A percentile compares a stretch with the other conserved stretches of the same genome.
These are phyloP conservation scores for Pseudocercospora crystallina DNA, from an alignment of 2,329 filamentous ascomycete genomes.

Conservation along the genomic window DNA sequence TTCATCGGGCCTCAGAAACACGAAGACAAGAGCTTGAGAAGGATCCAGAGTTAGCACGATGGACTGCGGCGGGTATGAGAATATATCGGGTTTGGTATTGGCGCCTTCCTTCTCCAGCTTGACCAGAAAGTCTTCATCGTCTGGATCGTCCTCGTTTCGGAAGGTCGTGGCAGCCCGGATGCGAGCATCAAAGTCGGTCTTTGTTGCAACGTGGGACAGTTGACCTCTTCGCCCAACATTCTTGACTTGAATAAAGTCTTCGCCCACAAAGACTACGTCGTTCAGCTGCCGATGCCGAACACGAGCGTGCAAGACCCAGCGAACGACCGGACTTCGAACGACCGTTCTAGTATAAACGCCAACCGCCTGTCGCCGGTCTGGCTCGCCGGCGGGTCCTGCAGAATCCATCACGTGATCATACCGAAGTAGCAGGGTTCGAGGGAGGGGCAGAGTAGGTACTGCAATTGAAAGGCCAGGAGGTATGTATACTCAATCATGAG, in stretches of 20 bases:
- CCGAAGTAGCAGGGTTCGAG: neutral
- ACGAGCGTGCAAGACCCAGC: conserved; percentile 76
- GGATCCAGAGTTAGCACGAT: conserved; percentile 71
- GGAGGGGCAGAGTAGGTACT: neutral
- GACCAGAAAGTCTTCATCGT: conserved; percentile 37
- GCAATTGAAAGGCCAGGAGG: neutral
- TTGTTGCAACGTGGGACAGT: conserved; percentile 73
- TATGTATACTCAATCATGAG: too few relatives aligned
- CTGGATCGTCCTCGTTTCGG: conserved; percentile 44
- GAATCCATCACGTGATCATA: conserved; percentile 13
- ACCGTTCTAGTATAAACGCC: conserved; percentile 79
- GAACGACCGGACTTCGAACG: conserved; percentile 70
- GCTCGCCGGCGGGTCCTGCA: neutral
- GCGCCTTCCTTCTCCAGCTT: conserved; percentile 29
- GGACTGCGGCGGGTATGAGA: conserved; percentile 69
- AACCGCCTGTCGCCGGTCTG: conserved; percentile 36
- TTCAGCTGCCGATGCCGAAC: conserved; percentile 69
- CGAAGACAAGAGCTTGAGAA: conserved; percentile 72
- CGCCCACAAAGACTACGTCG: conserved; percentile 84
- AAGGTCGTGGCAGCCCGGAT: conserved; percentile 80
- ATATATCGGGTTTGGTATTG: conserved; percentile 2
- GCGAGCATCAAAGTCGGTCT: conserved; percentile 72
- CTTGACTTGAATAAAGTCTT: conserved; percentile 77
- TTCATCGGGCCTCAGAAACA: conserved; percentile 59
- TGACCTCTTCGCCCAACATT: conserved; percentile 63